Evolutionary conservation across 176 grass and related monocot genomes (phyloP).

Genomic region (Chloris gayana): DNA sequence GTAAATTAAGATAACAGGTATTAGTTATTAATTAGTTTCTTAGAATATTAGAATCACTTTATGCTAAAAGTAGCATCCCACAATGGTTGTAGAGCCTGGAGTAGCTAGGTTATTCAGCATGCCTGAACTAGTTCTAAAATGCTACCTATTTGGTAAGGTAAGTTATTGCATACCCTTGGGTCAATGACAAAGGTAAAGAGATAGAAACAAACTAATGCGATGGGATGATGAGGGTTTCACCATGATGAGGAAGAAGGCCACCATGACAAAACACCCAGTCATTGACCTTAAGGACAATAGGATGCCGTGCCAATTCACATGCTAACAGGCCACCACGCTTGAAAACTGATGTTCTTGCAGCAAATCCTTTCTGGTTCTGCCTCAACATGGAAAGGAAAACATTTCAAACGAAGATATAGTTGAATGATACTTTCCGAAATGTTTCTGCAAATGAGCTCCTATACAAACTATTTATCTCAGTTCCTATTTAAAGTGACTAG

Average conservation of each 20-base stretch:
- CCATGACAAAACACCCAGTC: conserved; percentile 98
- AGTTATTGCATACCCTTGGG: neutral
- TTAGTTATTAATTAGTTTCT: neutral
- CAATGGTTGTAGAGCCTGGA: too few species aligned
- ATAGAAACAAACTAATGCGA: neutral
- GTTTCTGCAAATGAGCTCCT: neutral
- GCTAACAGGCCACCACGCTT: conserved; percentile 72
- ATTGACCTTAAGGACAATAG: conserved; percentile 80
- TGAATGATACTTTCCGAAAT: neutral
- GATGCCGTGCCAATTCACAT: conserved; percentile 77
- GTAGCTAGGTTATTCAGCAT: too few species aligned
- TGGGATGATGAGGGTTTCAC: conserved; percentile 42
- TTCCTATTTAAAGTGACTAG: neutral
- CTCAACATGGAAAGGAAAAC: conserved; percentile 54
- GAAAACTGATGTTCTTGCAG: conserved; percentile 80
- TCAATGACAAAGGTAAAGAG: neutral
- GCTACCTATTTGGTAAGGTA: neutral
- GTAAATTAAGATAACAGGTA: conserved; percentile 21
- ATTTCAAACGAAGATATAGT: conserved; percentile 43
- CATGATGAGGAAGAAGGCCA: conserved; percentile 95
- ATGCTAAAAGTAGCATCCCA: neutral
- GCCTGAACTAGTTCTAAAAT: neutral
- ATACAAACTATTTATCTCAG: neutral
- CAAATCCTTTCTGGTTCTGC: conserved; percentile 78
- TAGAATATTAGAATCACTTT: neutral